Conservation (phyloP, 345 rosid species). For the Litchi chinensis region DNA sequence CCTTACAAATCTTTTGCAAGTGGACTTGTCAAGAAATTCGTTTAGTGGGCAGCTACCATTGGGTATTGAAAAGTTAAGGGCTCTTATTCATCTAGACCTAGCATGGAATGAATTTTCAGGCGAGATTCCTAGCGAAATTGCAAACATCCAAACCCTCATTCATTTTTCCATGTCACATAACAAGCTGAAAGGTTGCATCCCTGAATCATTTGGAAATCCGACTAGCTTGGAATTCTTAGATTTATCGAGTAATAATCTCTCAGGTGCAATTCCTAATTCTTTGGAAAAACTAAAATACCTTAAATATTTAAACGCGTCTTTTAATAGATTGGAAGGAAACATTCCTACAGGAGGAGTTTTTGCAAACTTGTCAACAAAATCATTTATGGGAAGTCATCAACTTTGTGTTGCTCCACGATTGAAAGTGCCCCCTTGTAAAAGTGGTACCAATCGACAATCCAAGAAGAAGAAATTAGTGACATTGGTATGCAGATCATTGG, state of each 20-base stretch:
- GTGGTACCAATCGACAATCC: not conserved
- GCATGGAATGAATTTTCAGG: slow-evolving; percentile 21
- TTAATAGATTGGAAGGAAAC: slow-evolving; percentile 29
- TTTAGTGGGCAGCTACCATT: not conserved
- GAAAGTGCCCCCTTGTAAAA: slow-evolving; percentile 19
- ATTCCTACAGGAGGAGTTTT: slow-evolving; percentile 25
- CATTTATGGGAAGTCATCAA: slow-evolving; percentile 16
- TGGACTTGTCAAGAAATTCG: slow-evolving; percentile 27
- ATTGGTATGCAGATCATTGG: not conserved
- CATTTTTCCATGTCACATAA: slow-evolving; percentile 16
- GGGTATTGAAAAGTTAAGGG: slow-evolving; percentile 24
- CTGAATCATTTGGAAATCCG: slow-evolving; percentile 10
- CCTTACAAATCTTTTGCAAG: slow-evolving; percentile 10
- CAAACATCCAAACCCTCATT: not conserved
- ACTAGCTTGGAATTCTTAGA: slow-evolving; percentile 19
- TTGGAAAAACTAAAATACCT: slow-evolving; percentile 16
- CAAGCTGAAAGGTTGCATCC: slow-evolving; percentile 1
- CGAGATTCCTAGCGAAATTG: slow-evolving; percentile 12
- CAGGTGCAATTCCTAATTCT: slow-evolving; percentile 29
- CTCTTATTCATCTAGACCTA: slow-evolving; percentile 6
- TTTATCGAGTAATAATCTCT: slow-evolving; percentile 23
- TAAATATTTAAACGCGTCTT: slow-evolving; percentile 20
- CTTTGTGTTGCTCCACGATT: slow-evolving; percentile 16
- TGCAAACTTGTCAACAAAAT: slow-evolving; percentile 19
- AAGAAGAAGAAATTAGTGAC: not conserved